phyloP scores from a whole-genome alignment of 2,329 filamentous ascomycete genomes.

The Myriosclerotinia curreyana region DNA sequence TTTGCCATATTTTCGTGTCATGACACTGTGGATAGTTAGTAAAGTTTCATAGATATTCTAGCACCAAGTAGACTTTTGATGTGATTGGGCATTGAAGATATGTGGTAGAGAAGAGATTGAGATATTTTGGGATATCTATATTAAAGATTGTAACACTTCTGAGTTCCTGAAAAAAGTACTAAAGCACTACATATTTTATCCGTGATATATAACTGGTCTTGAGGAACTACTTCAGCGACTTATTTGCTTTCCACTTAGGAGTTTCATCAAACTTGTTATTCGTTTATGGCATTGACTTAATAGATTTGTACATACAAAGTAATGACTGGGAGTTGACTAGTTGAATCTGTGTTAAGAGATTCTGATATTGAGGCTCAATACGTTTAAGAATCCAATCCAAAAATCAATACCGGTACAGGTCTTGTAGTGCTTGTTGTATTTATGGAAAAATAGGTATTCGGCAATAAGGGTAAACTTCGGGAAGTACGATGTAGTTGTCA shows the following conservation, averaged over 20 bases:
- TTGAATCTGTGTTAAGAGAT: neutral
- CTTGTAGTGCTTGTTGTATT: too few relatives aligned
- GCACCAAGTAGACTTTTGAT: neutral
- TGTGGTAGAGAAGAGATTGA: neutral
- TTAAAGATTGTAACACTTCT: neutral
- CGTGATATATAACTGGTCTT: neutral
- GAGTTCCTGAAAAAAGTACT: neutral
- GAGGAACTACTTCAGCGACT: neutral
- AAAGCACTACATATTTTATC: neutral
- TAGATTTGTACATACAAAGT: constrained; percentile 3
- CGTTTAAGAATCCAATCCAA: neutral
- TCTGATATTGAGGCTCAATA: neutral
- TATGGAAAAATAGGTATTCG: too few relatives aligned
- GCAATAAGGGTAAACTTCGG: constrained; percentile 6
- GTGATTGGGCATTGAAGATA: neutral
- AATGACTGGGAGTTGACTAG: neutral
- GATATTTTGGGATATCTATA: neutral
- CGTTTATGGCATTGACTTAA: neutral
- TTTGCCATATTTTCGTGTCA: constrained; percentile 27
- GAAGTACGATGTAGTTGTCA: constrained; percentile 5
- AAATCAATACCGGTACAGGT: neutral
- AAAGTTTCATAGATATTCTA: neutral
- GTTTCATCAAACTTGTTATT: neutral
- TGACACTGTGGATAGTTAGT: constrained; percentile 8
- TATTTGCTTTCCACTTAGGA: neutral